Base-by-base conservation (phyloP, 2,329 filamentous ascomycete species). In the Atkinsonella hypoxylon region DNA sequence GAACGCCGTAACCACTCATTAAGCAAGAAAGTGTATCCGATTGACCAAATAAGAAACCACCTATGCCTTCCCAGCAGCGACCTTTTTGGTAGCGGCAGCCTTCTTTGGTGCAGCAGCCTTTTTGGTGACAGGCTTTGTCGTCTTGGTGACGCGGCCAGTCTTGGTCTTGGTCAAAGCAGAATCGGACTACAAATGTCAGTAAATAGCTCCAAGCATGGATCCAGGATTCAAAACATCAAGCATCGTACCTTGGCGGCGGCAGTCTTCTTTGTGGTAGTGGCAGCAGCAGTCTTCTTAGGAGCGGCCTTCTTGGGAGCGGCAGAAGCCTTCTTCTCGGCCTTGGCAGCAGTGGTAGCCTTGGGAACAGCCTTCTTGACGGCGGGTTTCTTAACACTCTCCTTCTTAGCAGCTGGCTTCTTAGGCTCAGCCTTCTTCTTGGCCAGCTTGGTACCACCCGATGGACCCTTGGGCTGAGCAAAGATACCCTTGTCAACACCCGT, bases 361-460 rank as follows among this genome's bases (percentile, higher is more conserved):
- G 60, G 53, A 41, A 56, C 56, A 26, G 56, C 59, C 58, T 64
- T 65, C 60, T 65, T 60, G 31, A 56, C 55, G 50, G 59, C 57
- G 55, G 62, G 61, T 58, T 72, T 61, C 53, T 65, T 61, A 42
- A 55, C 56, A 20, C 52, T 49, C 51, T 66, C 59, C 60, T 64
- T 64, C 58, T 65, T 63, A 41, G 59, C 61, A 40, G 57, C 63
- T 44, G 61, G 57, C 62, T 67, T 67, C 65, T 70, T 70, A 48
- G 66, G 59, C 58, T 68, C 66, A 20, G 63, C 61, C 58, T 75
- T 69, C 76, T 89, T 89, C 82, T 91, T 91, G 53, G 85, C 85
- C 54, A 95, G 83, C 84, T 95, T 95, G 70, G 93, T 89, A 59
- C 88, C 86, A 54, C 89, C 89, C 56, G 89, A 95, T 53, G 88